These are phyloP conservation scores for Trametes villosa DNA, from an alignment of 768 basidiomycete species.

Conservation along the genomic window DNA sequence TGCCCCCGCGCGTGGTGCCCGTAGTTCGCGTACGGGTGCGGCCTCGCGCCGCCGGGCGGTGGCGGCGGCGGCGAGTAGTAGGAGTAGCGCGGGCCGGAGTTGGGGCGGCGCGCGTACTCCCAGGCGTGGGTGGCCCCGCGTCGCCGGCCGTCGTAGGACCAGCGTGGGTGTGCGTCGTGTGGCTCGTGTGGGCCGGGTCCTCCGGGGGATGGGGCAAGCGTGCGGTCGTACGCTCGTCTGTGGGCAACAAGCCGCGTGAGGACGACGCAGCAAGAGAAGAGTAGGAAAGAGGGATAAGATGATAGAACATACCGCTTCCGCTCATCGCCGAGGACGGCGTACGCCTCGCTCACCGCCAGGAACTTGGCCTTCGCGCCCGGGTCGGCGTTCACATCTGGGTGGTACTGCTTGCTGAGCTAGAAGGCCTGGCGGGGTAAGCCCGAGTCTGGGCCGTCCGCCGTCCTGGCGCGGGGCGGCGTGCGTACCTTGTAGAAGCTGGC, in stretches of 20 bases:
- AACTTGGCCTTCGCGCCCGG: conserved; percentile 44
- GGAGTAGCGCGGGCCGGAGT: conserved; percentile 21
- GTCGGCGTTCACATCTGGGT: conserved; percentile 50
- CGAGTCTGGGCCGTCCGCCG: no score
- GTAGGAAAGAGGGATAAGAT: neutral
- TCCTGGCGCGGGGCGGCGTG: neutral
- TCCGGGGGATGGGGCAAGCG: conserved; percentile 19
- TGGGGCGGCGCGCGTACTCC: conserved; percentile 33
- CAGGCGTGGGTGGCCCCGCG: conserved; percentile 44
- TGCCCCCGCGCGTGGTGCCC: conserved; percentile 8
- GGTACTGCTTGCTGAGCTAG: conserved; percentile 53
- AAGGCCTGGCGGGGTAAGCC: conserved; percentile 15
- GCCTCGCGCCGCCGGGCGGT: conserved; percentile 1
- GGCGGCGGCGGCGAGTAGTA: conserved; percentile 18
- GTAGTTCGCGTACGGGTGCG: neutral
- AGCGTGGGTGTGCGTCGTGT: conserved; percentile 23
- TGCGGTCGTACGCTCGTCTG: conserved; percentile 42
- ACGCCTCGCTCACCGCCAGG: conserved; percentile 52
- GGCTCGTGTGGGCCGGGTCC: conserved; percentile 20
- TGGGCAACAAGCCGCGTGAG: neutral
- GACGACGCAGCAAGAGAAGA: neutral
- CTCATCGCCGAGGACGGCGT: conserved; percentile 49
- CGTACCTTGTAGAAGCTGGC: conserved; percentile 44
- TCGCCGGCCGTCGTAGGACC: conserved; percentile 35
- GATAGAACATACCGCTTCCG: conserved; percentile 48